Percentiles rank a stretch among this genome's conserved stretches.
Evolutionary conservation across 345 rosid genomes (phyloP).

Genomic region (Cardamine resedifolia): DNA sequence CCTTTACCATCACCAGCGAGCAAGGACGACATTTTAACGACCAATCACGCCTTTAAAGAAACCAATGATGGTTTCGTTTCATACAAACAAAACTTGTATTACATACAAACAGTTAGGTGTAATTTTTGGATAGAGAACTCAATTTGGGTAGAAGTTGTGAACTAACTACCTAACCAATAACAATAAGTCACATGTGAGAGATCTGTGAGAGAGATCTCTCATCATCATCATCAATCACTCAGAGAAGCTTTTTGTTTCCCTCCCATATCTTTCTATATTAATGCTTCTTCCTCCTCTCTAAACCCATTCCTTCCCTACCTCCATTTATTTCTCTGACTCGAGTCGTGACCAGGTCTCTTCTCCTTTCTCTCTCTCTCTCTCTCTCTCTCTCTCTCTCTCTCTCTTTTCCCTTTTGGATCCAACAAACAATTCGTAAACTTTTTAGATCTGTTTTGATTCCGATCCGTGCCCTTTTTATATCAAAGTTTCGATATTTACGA

Average conservation of each 20-base stretch:
- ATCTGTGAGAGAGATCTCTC: no score
- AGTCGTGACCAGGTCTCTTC: conserved; percentile 15
- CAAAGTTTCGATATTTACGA: conserved; percentile 40
- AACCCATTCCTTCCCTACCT: background rate
- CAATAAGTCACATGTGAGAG: conserved; percentile 36
- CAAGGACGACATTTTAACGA: conserved; percentile 24
- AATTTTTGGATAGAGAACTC: background rate
- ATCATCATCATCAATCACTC: no score
- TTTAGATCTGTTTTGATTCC: conserved; percentile 25
- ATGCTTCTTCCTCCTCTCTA: conserved; percentile 2
- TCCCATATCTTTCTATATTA: conserved; percentile 38
- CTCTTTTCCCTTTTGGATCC: background rate
- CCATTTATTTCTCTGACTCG: conserved; percentile 7
- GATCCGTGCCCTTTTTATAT: background rate
- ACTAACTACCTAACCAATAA: conserved; percentile 45
- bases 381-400: background rate
- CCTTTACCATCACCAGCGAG: background rate
- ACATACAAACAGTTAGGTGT: conserved; percentile 20
- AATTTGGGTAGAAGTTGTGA: conserved; percentile 30
- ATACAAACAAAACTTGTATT: background rate
- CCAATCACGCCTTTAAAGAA: background rate
- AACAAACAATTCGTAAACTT: background rate
- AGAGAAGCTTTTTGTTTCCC: conserved; percentile 25
- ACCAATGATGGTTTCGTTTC: background rate
- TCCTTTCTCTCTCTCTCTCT: background rate